Evolutionary conservation across 805 yeast genomes (phyloP).

Genomic region (Yarrowia porcina): DNA sequence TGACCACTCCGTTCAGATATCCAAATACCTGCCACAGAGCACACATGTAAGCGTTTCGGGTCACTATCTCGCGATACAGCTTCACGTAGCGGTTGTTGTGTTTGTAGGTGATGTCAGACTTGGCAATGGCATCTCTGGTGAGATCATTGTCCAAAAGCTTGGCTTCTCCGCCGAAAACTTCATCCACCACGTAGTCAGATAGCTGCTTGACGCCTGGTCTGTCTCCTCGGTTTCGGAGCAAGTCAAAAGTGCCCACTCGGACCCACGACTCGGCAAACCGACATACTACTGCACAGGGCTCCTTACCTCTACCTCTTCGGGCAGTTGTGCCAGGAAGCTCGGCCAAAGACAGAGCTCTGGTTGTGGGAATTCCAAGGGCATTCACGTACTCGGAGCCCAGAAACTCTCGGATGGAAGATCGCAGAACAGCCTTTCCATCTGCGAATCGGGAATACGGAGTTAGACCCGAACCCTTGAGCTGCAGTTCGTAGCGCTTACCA

Average conservation of each 20-base stretch:
- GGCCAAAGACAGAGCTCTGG: constrained; percentile 75
- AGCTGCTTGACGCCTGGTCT: constrained; percentile 57
- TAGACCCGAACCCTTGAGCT: constrained; percentile 86
- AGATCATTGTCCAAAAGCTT: constrained; percentile 30
- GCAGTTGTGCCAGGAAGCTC: constrained; percentile 74
- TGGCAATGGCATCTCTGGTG: constrained; percentile 26
- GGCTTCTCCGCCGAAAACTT: constrained; percentile 50
- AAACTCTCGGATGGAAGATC: constrained; percentile 87
- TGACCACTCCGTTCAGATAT: constrained; percentile 87
- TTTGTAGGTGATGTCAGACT: constrained; percentile 32
- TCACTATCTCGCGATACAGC: constrained; percentile 66
- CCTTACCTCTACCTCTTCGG: constrained; percentile 60
- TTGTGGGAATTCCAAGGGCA: constrained; percentile 80
- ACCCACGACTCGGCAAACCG: constrained; percentile 86
- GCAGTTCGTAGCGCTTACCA: constrained; percentile 56
- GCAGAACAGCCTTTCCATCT: constrained; percentile 89
- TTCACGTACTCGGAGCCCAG: constrained; percentile 76
- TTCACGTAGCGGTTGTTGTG: constrained; percentile 60
- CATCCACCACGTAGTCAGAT: constrained; percentile 68
- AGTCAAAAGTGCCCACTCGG: constrained; percentile 83
- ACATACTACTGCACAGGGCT: constrained; percentile 79
- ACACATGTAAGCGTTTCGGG: constrained; percentile 70
- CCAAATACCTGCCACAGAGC: constrained; percentile 92
- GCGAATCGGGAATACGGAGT: constrained; percentile 95
- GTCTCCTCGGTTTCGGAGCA: constrained; percentile 71